Conservation (phyloP, 495 filamentous ascomycete species). For the Hypoxylon crocopeplum region DNA sequence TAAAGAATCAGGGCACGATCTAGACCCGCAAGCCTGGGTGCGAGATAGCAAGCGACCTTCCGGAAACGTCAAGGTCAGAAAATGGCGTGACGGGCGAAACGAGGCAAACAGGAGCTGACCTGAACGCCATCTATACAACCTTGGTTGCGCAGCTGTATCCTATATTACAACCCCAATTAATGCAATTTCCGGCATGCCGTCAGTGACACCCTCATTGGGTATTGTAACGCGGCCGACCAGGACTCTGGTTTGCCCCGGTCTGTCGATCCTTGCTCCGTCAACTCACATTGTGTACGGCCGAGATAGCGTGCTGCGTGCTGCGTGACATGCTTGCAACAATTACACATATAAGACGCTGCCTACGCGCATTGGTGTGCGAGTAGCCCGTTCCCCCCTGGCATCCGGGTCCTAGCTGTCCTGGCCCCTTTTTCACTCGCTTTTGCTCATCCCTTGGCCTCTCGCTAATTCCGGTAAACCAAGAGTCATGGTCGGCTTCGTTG, state of each 20-base stretch:
- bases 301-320: slow-evolving; percentile 17
- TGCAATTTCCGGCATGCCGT: slow-evolving; percentile 30
- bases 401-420: slow-evolving; percentile 2
- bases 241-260: neutral
- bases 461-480: neutral
- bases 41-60: slow-evolving; percentile 30
- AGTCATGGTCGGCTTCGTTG: slow-evolving; percentile 39
- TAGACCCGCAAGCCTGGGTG: slow-evolving; percentile 18
- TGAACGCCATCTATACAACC: slow-evolving; percentile 6
- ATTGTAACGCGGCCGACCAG: slow-evolving; percentile 8
- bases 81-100: slow-evolving; percentile 19
- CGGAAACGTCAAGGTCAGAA: slow-evolving; percentile 21
- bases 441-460: neutral
- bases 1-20: slow-evolving; percentile 21
- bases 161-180: slow-evolving; percentile 16
- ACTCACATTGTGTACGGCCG: slow-evolving; percentile 24
- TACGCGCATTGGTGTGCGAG: slow-evolving; percentile 15
- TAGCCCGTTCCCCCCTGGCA: neutral
- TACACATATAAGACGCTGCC: slow-evolving; percentile 2
- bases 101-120: slow-evolving; percentile 7
- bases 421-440: no score
- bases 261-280: slow-evolving; percentile 24
- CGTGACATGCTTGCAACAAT: neutral
- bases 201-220: slow-evolving; percentile 20
- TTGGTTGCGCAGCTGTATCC: neutral